Evolutionary conservation across 75 land plant genomes (phyloP).

Genomic region (Picea sitchensis): DNA sequence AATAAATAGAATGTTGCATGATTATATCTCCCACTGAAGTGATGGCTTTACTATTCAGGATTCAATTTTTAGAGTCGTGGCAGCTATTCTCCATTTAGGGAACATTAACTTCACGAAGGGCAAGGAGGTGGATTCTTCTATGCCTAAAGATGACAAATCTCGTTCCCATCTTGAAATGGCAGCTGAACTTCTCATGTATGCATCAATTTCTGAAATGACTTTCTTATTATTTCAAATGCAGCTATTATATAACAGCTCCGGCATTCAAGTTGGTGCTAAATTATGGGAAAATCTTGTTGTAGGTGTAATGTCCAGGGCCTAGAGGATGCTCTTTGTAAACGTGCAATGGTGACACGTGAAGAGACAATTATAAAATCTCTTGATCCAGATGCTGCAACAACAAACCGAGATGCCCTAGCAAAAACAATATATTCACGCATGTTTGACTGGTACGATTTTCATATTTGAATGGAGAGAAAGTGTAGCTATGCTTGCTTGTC

Average conservation of each 20-base stretch:
- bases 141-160: constrained; percentile 69
- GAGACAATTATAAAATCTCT: constrained; percentile 81
- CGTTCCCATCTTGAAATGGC: constrained; percentile 63
- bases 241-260: background rate
- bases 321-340: constrained; percentile 71
- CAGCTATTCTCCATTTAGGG: constrained; percentile 78
- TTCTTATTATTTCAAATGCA: background rate
- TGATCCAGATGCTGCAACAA: constrained; percentile 64
- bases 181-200: constrained; percentile 83
- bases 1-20: background rate
- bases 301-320: constrained; percentile 82
- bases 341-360: constrained; percentile 87
- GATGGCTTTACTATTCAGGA: constrained; percentile 43
- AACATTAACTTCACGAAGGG: constrained; percentile 77
- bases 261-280: background rate
- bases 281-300: background rate
- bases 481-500: background rate
- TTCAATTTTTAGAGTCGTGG: constrained; percentile 83
- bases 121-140: constrained; percentile 74
- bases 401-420: constrained; percentile 90
- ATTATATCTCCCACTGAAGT: background rate
- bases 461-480: background rate
- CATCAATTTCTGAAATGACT: background rate
- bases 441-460: constrained; percentile 65
- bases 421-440: constrained; percentile 90